Evolutionary conservation across 2,329 filamentous ascomycete species (phyloP).

Genomic region (Dactylonectria macrodidyma): DNA sequence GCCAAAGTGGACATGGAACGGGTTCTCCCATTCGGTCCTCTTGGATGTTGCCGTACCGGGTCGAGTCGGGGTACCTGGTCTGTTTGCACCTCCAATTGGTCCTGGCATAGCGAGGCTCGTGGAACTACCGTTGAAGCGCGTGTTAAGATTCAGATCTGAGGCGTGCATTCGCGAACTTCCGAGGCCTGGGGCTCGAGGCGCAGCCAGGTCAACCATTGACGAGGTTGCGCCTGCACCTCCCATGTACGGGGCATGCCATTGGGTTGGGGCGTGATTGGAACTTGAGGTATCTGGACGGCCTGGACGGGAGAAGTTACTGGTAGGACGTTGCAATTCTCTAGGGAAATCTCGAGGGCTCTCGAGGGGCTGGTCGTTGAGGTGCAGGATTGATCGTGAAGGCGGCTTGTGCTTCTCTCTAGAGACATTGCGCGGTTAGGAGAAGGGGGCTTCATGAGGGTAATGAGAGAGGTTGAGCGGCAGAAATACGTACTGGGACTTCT

Average conservation of each 20-base stretch:
- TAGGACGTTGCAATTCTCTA: constrained; percentile 52
- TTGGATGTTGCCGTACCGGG: constrained; percentile 54
- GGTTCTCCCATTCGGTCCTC: constrained; percentile 61
- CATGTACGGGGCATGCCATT: constrained; percentile 54
- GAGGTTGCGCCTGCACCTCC: constrained; percentile 55
- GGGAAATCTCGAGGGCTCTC: constrained; percentile 6
- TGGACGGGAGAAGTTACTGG: constrained; percentile 53
- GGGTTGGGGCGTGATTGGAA: constrained; percentile 48
- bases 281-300: constrained; percentile 58
- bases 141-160: constrained; percentile 58
- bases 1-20: constrained; percentile 63
- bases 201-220: constrained; percentile 63
- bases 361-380: constrained; percentile 26
- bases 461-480: background rate
- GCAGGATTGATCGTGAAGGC: constrained; percentile 33
- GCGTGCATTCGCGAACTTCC: constrained; percentile 49
- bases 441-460: background rate
- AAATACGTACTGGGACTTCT: constrained; percentile 64
- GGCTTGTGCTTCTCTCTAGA: constrained; percentile 43
- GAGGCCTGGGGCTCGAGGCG: constrained; percentile 48
- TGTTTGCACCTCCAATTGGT: constrained; percentile 47
- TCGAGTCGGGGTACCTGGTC: constrained; percentile 47
- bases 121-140: constrained; percentile 54
- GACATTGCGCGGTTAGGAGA: constrained; percentile 25
- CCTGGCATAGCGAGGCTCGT: constrained; percentile 54